Conservation (phyloP, 2,329 filamentous ascomycete species). For the Ambrosiella xylebori region DNA sequence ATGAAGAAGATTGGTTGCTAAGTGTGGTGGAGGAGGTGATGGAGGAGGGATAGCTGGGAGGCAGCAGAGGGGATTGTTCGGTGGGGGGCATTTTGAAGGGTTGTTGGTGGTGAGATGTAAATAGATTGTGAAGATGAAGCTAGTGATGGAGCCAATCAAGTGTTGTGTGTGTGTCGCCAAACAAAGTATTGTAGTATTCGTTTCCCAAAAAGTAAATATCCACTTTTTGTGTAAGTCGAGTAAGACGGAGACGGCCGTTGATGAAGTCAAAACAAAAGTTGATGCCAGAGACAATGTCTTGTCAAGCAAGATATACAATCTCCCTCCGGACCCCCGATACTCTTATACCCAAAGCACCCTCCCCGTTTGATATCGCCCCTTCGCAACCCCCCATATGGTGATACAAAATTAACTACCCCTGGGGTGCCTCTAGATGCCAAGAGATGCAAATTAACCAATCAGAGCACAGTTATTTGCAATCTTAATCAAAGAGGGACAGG, state of each 20-base stretch:
- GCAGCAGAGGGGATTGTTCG: constrained; percentile 7
- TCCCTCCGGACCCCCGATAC: background rate
- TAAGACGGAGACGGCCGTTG: background rate
- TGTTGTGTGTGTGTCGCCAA: background rate
- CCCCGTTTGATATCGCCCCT: background rate
- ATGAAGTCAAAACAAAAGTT: background rate
- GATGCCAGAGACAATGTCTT: background rate
- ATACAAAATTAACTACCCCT: background rate
- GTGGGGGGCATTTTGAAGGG: background rate
- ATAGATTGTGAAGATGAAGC: background rate
- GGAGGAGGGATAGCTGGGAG: constrained; percentile 2
- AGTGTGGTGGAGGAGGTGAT: constrained; percentile 14
- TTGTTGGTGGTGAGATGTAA: background rate
- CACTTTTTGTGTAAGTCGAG: background rate
- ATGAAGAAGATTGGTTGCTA: constrained; percentile 14
- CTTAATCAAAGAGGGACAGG: background rate
- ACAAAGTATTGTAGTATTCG: background rate
- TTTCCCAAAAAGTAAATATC: background rate
- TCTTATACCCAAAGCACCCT: background rate
- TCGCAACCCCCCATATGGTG: background rate
- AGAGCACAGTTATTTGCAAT: background rate
- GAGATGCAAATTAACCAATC: background rate
- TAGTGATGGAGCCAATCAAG: background rate
- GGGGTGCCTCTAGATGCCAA: background rate
- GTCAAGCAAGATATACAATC: background rate